phyloP scores from a whole-genome alignment of 768 basidiomycete species.

The Gyrodon lividus region DNA sequence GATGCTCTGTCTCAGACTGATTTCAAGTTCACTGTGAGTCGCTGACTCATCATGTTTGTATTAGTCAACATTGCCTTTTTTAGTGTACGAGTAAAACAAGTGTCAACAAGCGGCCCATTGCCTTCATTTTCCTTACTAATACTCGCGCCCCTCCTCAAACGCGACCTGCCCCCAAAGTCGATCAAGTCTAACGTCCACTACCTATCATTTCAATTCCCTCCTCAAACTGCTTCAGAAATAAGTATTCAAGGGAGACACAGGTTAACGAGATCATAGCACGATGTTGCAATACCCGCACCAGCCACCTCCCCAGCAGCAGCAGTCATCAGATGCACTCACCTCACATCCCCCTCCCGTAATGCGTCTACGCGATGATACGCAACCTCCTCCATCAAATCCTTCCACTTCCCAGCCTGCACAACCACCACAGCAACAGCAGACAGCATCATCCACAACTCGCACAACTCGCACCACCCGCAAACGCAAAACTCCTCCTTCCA shows the following conservation, averaged over 20 bases:
- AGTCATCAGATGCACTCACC: constrained; percentile 15
- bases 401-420: constrained; percentile 16
- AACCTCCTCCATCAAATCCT: constrained; percentile 11
- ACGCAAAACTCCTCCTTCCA: constrained; percentile 63
- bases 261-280: constrained; percentile 1
- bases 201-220: not conserved
- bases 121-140: constrained; percentile 36
- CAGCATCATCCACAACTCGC: constrained; percentile 19
- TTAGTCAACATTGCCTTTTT: not conserved
- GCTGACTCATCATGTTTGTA: constrained; percentile 11
- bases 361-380: constrained; percentile 62
- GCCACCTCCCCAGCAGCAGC: constrained; percentile 17
- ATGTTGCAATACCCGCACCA: constrained; percentile 32
- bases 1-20: no score
- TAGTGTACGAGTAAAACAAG: constrained; percentile 17
- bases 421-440: constrained; percentile 8
- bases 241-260: not conserved
- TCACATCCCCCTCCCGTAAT: constrained; percentile 34
- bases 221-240: not conserved
- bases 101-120: constrained; percentile 15
- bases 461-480: constrained; percentile 46
- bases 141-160: constrained; percentile 35
- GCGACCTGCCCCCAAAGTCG: constrained; percentile 21
- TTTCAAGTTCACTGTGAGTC: not conserved
- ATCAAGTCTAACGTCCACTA: constrained; percentile 2